Percentiles rank a stretch among this genome's conserved stretches.
phyloP scores from a whole-genome alignment of 2,329 filamentous ascomycete genomes.

The Fusarium sterilihyphosum region DNA sequence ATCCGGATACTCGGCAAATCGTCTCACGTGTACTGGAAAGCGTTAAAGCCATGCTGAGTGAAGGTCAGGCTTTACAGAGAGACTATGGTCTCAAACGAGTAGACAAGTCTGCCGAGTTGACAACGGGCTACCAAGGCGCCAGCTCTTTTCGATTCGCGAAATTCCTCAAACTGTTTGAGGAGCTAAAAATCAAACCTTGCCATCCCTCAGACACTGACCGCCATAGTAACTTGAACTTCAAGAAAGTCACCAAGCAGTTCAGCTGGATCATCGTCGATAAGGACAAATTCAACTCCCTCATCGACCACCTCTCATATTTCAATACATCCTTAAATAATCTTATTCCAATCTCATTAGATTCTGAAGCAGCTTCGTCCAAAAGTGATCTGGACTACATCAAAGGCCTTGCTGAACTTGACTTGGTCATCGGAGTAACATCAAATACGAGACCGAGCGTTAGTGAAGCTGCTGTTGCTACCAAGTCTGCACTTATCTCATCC shows the following conservation, averaged over 20 bases:
- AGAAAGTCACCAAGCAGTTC: not conserved
- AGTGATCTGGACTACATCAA: not conserved
- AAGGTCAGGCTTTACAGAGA: not conserved
- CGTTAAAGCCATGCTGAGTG: not conserved
- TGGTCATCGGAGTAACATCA: not conserved
- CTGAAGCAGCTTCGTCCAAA: not conserved
- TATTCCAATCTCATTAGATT: fast-evolving
- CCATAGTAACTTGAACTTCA: too few species aligned
- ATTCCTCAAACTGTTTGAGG: not conserved
- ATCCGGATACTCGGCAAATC: not conserved
- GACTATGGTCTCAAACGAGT: not conserved
- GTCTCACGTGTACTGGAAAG: not conserved
- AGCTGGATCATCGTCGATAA: not conserved
- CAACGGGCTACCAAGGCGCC: not conserved
- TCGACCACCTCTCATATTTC: not conserved
- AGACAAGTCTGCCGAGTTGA: fast-evolving
- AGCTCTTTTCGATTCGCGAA: not conserved
- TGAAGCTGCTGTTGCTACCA: not conserved
- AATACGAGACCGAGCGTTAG: not conserved
- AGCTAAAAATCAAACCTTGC: not conserved
- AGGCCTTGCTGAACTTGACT: not conserved
- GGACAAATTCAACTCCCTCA: not conserved
- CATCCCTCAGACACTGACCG: too few species aligned
- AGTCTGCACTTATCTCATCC: fast-evolving
- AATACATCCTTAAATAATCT: not conserved